Conservation (phyloP, 768 basidiomycete species). For the Mycena rebaudengoi region DNA sequence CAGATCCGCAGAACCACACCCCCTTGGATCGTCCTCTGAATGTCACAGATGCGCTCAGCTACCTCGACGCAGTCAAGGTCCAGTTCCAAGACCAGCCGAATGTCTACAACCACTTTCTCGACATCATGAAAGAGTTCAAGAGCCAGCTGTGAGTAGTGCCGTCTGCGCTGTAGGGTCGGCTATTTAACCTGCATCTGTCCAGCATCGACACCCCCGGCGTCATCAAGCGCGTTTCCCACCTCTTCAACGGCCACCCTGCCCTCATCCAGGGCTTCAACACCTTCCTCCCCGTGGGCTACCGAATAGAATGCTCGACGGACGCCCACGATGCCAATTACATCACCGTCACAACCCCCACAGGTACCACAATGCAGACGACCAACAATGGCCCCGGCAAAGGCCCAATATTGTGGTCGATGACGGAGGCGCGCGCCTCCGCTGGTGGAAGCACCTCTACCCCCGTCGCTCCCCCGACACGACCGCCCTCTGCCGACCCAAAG, state of each 20-base stretch:
- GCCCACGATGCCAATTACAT: constrained; percentile 71
- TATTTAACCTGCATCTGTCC: constrained; percentile 44
- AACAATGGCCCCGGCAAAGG: constrained; percentile 51
- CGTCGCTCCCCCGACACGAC: constrained; percentile 20
- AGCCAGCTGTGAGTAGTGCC: constrained; percentile 78
- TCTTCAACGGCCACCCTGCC: constrained; percentile 89
- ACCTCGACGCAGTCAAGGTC: constrained; percentile 91
- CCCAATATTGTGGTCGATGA: constrained; percentile 49
- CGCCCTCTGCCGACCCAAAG: constrained; percentile 13
- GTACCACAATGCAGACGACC: constrained; percentile 67
- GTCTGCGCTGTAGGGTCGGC: too few species aligned
- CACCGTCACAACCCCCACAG: constrained; percentile 81
- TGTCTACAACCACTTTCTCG: constrained; percentile 93
- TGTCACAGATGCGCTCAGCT: constrained; percentile 92
- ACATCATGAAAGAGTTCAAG: constrained; percentile 99
- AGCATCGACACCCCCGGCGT: constrained; percentile 99
- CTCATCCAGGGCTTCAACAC: constrained; percentile 99
- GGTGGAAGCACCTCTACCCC: constrained; percentile 1
- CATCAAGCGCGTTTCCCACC: constrained; percentile 91
- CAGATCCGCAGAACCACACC: constrained; percentile 40
- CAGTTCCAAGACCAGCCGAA: constrained; percentile 94
- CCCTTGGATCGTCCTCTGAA: constrained; percentile 75
- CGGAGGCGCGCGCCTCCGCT: constrained; percentile 18
- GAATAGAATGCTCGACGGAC: constrained; percentile 83
- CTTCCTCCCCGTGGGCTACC: constrained; percentile 93